These are phyloP conservation scores for Alternaria arborescens DNA, from an alignment of 2,329 filamentous ascomycete genomes.

Conservation along the genomic window DNA sequence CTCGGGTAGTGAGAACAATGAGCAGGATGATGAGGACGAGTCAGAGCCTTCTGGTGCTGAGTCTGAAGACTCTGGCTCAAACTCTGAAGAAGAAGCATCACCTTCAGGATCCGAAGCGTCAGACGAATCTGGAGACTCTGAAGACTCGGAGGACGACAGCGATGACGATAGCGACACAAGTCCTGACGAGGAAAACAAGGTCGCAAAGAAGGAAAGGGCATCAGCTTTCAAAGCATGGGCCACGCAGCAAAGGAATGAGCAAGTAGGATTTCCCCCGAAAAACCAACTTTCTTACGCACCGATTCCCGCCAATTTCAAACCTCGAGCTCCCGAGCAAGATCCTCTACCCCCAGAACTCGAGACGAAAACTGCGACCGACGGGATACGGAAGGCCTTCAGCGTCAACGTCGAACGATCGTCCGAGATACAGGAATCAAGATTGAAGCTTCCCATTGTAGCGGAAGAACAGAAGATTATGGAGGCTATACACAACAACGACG, in stretches of 20 bases:
- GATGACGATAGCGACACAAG: constrained; percentile 45
- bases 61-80: constrained; percentile 17
- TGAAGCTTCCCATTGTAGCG: constrained; percentile 86
- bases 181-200: constrained; percentile 49
- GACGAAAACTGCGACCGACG: constrained; percentile 63
- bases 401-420: constrained; percentile 74
- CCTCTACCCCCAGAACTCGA: constrained; percentile 73
- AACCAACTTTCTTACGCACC: constrained; percentile 45
- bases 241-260: constrained; percentile 82
- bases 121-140: constrained; percentile 20
- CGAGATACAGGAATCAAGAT: constrained; percentile 78
- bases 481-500: constrained; percentile 88
- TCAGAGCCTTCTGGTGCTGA: constrained; percentile 15
- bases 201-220: constrained; percentile 55
- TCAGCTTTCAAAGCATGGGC: constrained; percentile 96
- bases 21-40: constrained; percentile 36
- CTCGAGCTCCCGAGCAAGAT: constrained; percentile 74
- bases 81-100: constrained; percentile 15
- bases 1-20: constrained; percentile 54
- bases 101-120: constrained; percentile 30
- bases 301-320: constrained; percentile 71
- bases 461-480: constrained; percentile 99
- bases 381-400: constrained; percentile 76
- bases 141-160: constrained; percentile 47
- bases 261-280: constrained; percentile 72